Percentiles rank a stretch among this genome's conserved stretches.
These are phyloP conservation scores for Rhizophagus clarus DNA, from an alignment of 192 early-diverging fungal species.

Conservation along the genomic window DNA sequence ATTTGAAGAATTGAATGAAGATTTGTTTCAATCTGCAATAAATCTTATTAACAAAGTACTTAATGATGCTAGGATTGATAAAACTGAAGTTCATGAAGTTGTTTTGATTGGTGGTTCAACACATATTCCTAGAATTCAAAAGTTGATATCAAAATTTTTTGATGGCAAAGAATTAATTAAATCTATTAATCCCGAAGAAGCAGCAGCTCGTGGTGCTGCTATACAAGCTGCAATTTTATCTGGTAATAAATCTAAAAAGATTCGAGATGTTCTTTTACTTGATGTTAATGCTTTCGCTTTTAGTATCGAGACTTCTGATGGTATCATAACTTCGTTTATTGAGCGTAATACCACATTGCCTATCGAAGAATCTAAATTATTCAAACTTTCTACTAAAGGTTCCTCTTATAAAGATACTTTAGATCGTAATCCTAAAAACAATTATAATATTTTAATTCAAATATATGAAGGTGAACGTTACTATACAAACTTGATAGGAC, in stretches of 20 bases:
- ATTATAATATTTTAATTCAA: not conserved
- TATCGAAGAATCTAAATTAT: not conserved
- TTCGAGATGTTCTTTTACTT: not conserved
- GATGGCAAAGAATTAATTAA: not conserved
- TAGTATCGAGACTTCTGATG: not conserved
- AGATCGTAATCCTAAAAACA: not conserved
- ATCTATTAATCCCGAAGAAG: not conserved
- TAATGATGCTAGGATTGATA: not conserved
- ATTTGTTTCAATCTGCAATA: not conserved
- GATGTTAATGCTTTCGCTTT: not conserved
- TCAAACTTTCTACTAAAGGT: too few species aligned
- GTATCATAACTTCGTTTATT: not conserved
- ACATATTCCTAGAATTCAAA: not conserved
- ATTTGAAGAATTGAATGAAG: not conserved
- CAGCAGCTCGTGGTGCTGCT: not conserved
- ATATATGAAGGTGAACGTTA: not conserved
- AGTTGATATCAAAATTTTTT: not conserved
- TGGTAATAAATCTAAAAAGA: not conserved
- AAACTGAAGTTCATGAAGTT: not conserved
- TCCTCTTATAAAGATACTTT: too few species aligned
- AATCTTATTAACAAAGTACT: not conserved
- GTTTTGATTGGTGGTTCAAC: not conserved
- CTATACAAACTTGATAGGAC: conserved; percentile 70
- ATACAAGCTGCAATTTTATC: not conserved
- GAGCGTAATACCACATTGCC: not conserved